Conservation (phyloP, 73 alveolate genomes). For the Paramecium sexaurelia region DNA sequence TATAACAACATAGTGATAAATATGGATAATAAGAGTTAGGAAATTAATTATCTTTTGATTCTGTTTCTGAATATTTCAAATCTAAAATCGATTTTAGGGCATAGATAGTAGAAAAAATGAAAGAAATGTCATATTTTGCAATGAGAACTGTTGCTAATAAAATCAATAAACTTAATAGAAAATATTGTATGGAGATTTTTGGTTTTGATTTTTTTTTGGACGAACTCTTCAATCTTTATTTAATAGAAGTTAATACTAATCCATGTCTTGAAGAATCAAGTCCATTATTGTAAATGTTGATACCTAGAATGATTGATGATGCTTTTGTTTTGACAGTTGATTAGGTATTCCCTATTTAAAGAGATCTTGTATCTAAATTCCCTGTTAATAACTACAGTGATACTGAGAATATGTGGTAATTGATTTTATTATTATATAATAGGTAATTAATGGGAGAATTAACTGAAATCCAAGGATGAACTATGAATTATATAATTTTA, state of each 20-base stretch:
- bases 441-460: slow-evolving; percentile 49
- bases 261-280: slow-evolving; percentile 91
- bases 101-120: slow-evolving; percentile 51
- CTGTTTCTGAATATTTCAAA: slow-evolving; percentile 68
- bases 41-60: slow-evolving; percentile 77
- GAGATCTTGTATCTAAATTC: background rate
- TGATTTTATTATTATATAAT: background rate
- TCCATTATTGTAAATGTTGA: slow-evolving; percentile 77
- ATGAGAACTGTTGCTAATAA: slow-evolving; percentile 77
- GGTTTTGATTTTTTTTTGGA: slow-evolving; percentile 95
- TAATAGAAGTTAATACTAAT: slow-evolving; percentile 90
- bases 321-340: slow-evolving; percentile 87
- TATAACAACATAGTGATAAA: slow-evolving; percentile 74
- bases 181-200: slow-evolving; percentile 89
- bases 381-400: slow-evolving; percentile 34
- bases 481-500: background rate
- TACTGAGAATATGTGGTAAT: slow-evolving; percentile 52
- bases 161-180: slow-evolving; percentile 80
- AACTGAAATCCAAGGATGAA: background rate
- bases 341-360: slow-evolving; percentile 67
- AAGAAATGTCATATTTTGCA: slow-evolving; percentile 47
- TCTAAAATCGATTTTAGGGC: slow-evolving; percentile 34
- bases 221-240: slow-evolving; percentile 81
- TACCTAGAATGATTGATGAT: slow-evolving; percentile 92
- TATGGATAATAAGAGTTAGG: slow-evolving; percentile 90